Base-by-base conservation (phyloP, 2,329 filamentous ascomycete species). In the Fusarium mangiferae region DNA sequence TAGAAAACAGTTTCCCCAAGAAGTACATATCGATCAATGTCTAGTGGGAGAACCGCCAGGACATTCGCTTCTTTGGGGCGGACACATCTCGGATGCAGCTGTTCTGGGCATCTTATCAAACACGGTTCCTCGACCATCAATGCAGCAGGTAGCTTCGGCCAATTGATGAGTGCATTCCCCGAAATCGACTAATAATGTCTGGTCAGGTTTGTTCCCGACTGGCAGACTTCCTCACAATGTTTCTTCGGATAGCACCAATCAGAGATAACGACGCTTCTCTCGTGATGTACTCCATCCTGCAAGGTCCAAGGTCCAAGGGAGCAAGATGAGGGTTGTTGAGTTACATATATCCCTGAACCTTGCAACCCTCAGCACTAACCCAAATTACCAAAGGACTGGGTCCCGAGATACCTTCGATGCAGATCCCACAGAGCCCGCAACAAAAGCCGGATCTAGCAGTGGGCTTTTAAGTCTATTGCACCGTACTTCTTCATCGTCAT, bases 351-450 rank as follows among this genome's bases (percentile, higher is more conserved):
- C 69, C 76, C 66, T 76, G 69, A 77, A 77, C 76, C 75, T 65
- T 78, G 68, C 44, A 52, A 22, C 30, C 52, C 72, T 63, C 69
- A 62, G 59, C 76, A 62, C 75, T 78, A 78, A 62, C 66, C 66
- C 46, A 46, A 48, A 70, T 65, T 70, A 39, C 76, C 76, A 77
- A 62, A 74, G 67, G 58, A 62, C 64, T 76, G 76, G 76, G 75
- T 75, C 72, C 72, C 46, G 54, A 75, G 42, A 45, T 72, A 62
- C 62, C 45, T 62, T 70, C 56, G 49, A 56, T 59, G 54, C 59
- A 75, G 64, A 74, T 71, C 52, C 58, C 44, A 48, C 38, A n/a
- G 28, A 62, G 24, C 41, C 52, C 33, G 36, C 22, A 46, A 54
- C 45, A 58, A 63, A 51, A 58, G 44, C 33, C 42, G 41, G 39